Percentiles rank a stretch among this genome's conserved stretches.
phyloP scores from a whole-genome alignment of 768 basidiomycete genomes.

The Exidia glandulosa region DNA sequence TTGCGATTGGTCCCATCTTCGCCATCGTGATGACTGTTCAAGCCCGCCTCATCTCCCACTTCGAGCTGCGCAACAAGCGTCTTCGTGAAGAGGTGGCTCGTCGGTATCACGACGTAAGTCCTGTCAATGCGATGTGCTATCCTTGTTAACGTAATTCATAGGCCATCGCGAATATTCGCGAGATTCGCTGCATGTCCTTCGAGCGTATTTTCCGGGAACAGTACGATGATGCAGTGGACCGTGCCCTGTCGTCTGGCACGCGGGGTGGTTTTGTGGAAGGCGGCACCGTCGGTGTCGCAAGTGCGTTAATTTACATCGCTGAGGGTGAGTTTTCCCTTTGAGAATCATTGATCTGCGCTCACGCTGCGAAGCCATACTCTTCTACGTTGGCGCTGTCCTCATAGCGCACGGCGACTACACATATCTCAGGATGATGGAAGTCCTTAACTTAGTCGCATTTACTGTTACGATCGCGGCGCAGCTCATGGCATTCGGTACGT shows the following conservation, averaged over 20 bases:
- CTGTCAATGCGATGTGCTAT: slow-evolving; percentile 1
- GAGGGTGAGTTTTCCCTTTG: slow-evolving; percentile 33
- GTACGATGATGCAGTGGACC: slow-evolving; percentile 53
- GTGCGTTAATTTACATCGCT: slow-evolving; percentile 75
- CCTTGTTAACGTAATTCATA: slow-evolving; percentile 14
- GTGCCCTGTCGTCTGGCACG: slow-evolving; percentile 56
- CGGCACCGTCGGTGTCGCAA: slow-evolving; percentile 69
- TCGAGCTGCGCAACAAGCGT: slow-evolving; percentile 71
- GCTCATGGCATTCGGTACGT: slow-evolving; percentile 85
- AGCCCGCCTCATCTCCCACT: slow-evolving; percentile 54
- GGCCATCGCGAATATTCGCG: slow-evolving; percentile 74
- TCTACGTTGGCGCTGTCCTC: slow-evolving; percentile 84
- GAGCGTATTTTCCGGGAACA: slow-evolving; percentile 55
- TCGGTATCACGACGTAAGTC: slow-evolving; percentile 71
- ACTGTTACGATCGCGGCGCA: slow-evolving; percentile 85
- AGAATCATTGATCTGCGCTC: not conserved
- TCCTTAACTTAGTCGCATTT: slow-evolving; percentile 86
- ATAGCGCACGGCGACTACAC: slow-evolving; percentile 71
- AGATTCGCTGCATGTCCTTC: slow-evolving; percentile 81
- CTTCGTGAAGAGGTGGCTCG: slow-evolving; percentile 79
- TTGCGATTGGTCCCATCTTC: slow-evolving; percentile 82
- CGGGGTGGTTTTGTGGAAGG: slow-evolving; percentile 83
- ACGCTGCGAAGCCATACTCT: slow-evolving; percentile 52
- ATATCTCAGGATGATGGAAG: slow-evolving; percentile 83
- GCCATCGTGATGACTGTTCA: slow-evolving; percentile 64